Conservation (phyloP, 257 asterid genomes). For the Haberlea rhodopensis region DNA sequence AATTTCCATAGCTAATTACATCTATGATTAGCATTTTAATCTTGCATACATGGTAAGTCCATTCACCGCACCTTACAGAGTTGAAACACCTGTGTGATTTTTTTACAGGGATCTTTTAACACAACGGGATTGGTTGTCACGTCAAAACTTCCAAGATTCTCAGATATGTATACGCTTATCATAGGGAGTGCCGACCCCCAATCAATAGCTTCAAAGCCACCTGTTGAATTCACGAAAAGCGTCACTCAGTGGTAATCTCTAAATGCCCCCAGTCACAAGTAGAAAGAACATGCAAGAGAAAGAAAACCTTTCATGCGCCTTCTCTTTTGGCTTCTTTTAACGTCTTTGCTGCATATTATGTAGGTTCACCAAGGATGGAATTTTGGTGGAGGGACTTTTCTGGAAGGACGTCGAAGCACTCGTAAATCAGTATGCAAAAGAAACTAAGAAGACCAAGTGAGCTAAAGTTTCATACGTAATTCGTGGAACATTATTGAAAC, state of each 20-base stretch:
- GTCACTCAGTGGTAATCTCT: slow-evolving; percentile 75
- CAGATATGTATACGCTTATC: slow-evolving; percentile 76
- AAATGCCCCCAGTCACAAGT: neutral
- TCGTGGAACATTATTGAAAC: slow-evolving; percentile 3
- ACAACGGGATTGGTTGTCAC: slow-evolving; percentile 76
- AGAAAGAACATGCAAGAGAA: neutral
- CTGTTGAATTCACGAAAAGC: slow-evolving; percentile 83
- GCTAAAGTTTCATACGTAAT: neutral
- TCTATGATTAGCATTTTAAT: neutral
- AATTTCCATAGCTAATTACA: neutral
- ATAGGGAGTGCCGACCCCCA: slow-evolving; percentile 90
- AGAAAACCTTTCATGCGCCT: neutral
- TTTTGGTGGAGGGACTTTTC: slow-evolving; percentile 87
- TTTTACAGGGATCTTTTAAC: slow-evolving; percentile 69
- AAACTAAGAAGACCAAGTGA: slow-evolving; percentile 76
- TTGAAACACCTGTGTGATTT: slow-evolving; percentile 24
- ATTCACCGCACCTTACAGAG: slow-evolving; percentile 14
- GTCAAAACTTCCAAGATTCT: slow-evolving; percentile 91
- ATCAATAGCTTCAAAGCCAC: slow-evolving; percentile 78
- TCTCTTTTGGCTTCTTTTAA: neutral
- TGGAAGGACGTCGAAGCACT: slow-evolving; percentile 87
- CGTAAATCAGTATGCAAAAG: slow-evolving; percentile 59
- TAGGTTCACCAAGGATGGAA: slow-evolving; percentile 98
- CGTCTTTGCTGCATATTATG: slow-evolving; percentile 12
- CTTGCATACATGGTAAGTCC: neutral